phyloP scores from a whole-genome alignment of 179 eudicot species.

The Gypsophila paniculata region DNA sequence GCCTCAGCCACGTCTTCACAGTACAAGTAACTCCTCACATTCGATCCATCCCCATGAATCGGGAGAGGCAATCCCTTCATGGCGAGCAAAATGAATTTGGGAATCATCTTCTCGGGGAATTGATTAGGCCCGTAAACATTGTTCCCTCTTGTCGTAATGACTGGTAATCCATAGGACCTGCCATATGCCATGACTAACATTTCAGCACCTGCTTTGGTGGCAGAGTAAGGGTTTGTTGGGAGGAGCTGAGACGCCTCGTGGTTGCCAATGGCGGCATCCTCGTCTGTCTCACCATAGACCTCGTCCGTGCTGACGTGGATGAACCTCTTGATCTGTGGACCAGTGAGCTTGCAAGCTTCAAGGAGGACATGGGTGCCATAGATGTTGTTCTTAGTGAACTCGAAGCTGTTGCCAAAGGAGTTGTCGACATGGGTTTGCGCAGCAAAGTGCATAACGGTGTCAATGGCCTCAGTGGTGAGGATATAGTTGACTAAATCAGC shows the following conservation, averaged over 20 bases:
- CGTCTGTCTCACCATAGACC: slow-evolving; percentile 47
- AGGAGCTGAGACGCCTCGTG: slow-evolving; percentile 35
- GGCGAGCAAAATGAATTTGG: slow-evolving; percentile 33
- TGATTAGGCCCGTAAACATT: slow-evolving; percentile 41
- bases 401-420: slow-evolving; percentile 41
- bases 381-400: slow-evolving; percentile 42
- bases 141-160: slow-evolving; percentile 36
- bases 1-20: slow-evolving; percentile 45
- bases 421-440: slow-evolving; percentile 53
- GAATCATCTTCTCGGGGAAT: slow-evolving; percentile 42
- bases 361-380: slow-evolving; percentile 38
- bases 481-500: slow-evolving; percentile 37
- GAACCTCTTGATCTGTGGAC: slow-evolving; percentile 28
- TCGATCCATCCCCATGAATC: slow-evolving; percentile 40
- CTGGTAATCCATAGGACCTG: slow-evolving; percentile 33
- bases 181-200: slow-evolving; percentile 38
- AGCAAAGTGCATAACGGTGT: slow-evolving; percentile 51
- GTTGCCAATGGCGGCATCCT: slow-evolving; percentile 20
- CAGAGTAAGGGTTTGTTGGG: slow-evolving; percentile 34
- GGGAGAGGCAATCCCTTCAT: slow-evolving; percentile 35
- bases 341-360: slow-evolving; percentile 36
- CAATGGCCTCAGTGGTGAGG: slow-evolving; percentile 35
- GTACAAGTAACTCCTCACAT: slow-evolving; percentile 35
- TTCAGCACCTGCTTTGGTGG: slow-evolving; percentile 35
- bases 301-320: slow-evolving; percentile 46